Percentiles rank a stretch among this genome's conserved stretches.
phyloP scores from a whole-genome alignment of 768 basidiomycete genomes.

The Mycena chlorophos region DNA sequence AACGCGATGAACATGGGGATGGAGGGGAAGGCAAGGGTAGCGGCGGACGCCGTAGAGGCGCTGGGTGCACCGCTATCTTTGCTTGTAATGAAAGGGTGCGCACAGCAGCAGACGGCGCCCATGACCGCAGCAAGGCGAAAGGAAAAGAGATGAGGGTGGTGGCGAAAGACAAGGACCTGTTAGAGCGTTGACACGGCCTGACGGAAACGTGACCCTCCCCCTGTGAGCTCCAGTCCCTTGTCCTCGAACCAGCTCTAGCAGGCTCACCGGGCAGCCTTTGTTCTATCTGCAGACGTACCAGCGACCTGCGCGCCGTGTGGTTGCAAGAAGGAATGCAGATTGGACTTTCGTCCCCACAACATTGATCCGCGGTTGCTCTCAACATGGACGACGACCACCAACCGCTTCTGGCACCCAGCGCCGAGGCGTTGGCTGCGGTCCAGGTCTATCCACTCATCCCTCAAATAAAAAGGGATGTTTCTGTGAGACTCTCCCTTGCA shows the following conservation, averaged over 20 bases:
- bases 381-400: conserved; percentile 47
- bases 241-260: not conserved
- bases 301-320: too few species aligned
- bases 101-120: conserved; percentile 53
- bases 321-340: not conserved
- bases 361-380: not conserved
- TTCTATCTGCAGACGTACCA: too few species aligned
- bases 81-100: too few species aligned
- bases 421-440: conserved; percentile 58
- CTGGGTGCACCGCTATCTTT: too few species aligned
- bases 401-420: conserved; percentile 52
- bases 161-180: conserved; percentile 17
- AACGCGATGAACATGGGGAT: conserved; percentile 1
- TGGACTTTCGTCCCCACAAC: not conserved
- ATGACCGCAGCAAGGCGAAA: conserved; percentile 40
- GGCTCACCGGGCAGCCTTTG: too few species aligned
- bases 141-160: conserved; percentile 33
- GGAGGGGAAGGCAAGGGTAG: conserved; percentile 26
- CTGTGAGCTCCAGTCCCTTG: not conserved
- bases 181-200: conserved; percentile 9
- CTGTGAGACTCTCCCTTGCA: conserved; percentile 44
- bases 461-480: conserved; percentile 66
- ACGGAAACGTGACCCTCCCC: not conserved
- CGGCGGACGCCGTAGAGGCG: conserved; percentile 45
- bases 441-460: conserved; percentile 83